Evolutionary conservation across 2,329 filamentous ascomycete species (phyloP).

Genomic region (Chaetomium sp.): DNA sequence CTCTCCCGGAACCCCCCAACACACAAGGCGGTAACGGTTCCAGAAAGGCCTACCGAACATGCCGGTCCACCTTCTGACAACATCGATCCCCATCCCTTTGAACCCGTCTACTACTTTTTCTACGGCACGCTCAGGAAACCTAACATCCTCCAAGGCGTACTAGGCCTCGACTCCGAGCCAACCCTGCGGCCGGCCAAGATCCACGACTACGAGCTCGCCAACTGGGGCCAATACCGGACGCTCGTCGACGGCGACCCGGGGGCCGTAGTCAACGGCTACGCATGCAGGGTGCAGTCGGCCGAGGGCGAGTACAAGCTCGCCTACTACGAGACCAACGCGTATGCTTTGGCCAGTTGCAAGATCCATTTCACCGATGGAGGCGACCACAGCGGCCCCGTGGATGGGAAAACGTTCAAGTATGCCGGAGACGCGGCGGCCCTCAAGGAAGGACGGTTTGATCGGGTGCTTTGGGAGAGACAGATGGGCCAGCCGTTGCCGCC

Average conservation of each 20-base stretch:
- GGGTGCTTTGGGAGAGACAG: slow-evolving; percentile 16
- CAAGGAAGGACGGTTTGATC: slow-evolving; percentile 18
- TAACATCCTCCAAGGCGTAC: slow-evolving; percentile 11
- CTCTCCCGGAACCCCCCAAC: not conserved
- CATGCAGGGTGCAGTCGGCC: slow-evolving; percentile 3
- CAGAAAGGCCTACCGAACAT: not conserved
- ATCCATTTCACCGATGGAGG: slow-evolving; percentile 16
- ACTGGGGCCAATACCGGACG: slow-evolving; percentile 21
- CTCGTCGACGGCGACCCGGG: slow-evolving; percentile 14
- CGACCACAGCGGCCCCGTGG: not conserved
- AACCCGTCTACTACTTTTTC: slow-evolving; percentile 12
- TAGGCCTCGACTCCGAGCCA: not conserved
- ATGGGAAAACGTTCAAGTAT: slow-evolving; percentile 20
- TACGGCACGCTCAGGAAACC: slow-evolving; percentile 22
- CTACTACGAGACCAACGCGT: slow-evolving; percentile 23
- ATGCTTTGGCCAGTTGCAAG: slow-evolving; percentile 2
- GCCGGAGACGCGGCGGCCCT: slow-evolving; percentile 16
- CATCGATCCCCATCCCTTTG: not conserved
- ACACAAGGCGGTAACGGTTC: not conserved
- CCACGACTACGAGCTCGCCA: slow-evolving; percentile 17
- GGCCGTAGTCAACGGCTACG: not conserved
- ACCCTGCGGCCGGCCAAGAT: slow-evolving; percentile 12
- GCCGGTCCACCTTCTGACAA: not conserved
- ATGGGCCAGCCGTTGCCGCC: slow-evolving; percentile 20
- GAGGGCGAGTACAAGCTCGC: slow-evolving; percentile 19